Evolutionary conservation across 805 yeast species (phyloP), one percentile per base, ranked within the genome.

Genomic region (Metschnikowia gruessii): DNA sequence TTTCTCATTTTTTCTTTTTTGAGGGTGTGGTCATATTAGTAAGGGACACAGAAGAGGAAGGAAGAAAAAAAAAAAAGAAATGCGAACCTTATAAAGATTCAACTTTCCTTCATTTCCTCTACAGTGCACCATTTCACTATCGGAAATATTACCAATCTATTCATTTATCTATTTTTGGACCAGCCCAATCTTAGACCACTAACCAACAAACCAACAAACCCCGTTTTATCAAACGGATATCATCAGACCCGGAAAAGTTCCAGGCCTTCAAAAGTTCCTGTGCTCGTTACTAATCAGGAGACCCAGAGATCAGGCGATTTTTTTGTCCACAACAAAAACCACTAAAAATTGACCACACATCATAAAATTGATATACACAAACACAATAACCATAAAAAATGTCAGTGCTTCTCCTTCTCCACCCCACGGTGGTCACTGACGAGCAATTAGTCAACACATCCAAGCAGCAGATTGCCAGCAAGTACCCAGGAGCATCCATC

Each of bases 401-500:
- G 58, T 52, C 56, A 49, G 60, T 65, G 21, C 64, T 82, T 45
- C 63, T 83, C 22, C 67, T 83, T 41, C 71, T 83, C 44, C 89
- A 83, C 57, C 89, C 89, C 16, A 83, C 86, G 7, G 74, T 79
- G 40, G 86, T 83, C 11, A 77, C 83, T 0, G 74, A 76, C 33
- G 83, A 82, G 37, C 68, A 61, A 3, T 44, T 66, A 16, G 79
- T 82, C 16, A 74, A 67, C 39, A 32, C 50, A 1, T 62, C 68
- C 34, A 79, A 80, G 61, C 48, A 51, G 12, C 48, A 55, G 15
- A 58, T 75, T 33, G 41, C 48, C 15, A 22, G 43, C 4, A 52
- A 64, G 29, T 54, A 59, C 28, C 64, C 71, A 4, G 62, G 60
- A 22, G 57, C 70, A 8, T 57, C 50, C 21, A 49, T 60, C 11